phyloP scores from a whole-genome alignment of 208 protist genomes.

The Entamoeba dispar region DNA sequence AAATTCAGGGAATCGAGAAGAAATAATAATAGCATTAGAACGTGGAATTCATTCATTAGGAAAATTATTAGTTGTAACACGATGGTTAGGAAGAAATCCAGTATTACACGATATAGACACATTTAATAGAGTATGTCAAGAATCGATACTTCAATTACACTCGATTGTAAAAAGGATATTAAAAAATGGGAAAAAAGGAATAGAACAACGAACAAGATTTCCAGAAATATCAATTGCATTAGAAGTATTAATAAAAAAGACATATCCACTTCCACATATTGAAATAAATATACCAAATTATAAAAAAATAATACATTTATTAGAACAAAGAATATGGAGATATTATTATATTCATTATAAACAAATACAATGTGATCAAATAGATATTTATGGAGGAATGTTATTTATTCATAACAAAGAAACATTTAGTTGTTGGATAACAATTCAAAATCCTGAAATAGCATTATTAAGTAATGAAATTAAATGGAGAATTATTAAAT shows the following conservation, averaged over 20 bases:
- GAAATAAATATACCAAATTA: not conserved
- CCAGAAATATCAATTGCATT: not conserved
- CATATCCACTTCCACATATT: not conserved
- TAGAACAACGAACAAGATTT: not conserved
- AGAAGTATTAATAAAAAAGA: not conserved
- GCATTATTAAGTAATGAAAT: not conserved
- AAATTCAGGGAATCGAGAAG: not conserved
- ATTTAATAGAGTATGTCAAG: not conserved
- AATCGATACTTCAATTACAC: not conserved
- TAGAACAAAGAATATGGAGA: not conserved
- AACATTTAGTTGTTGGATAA: not conserved
- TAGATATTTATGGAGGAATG: not conserved
- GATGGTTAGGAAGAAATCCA: not conserved
- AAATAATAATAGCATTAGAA: not conserved
- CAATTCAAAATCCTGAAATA: not conserved
- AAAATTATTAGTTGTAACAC: not conserved
- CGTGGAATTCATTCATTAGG: not conserved
- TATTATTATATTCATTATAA: not conserved
- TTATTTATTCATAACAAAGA: not conserved
- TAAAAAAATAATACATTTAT: not conserved
- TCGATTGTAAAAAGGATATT: not conserved
- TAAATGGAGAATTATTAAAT: not conserved
- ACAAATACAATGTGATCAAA: not conserved
- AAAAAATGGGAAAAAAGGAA: not conserved
- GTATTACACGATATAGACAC: not conserved